Percentiles rank a stretch among this genome's conserved stretches.
These are phyloP conservation scores for Penicillium waksmanii DNA, from an alignment of 495 filamentous ascomycete species.

Conservation along the genomic window DNA sequence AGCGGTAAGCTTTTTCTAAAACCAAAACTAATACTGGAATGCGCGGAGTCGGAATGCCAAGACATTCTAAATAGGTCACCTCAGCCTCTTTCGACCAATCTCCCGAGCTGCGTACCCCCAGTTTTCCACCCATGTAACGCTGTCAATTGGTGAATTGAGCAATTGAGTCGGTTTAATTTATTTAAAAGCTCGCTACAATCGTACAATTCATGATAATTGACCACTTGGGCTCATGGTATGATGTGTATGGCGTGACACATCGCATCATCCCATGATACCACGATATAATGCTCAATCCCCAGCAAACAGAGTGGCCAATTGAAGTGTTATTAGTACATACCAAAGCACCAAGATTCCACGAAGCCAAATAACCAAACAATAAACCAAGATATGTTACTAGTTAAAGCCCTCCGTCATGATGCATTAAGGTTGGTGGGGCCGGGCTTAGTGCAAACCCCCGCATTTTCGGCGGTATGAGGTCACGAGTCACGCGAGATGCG, in stretches of 20 bases:
- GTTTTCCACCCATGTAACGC: neutral
- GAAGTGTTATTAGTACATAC: neutral
- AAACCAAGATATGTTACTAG: neutral
- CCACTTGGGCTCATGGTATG: neutral
- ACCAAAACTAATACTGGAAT: neutral
- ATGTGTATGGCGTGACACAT: neutral
- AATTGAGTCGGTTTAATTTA: neutral
- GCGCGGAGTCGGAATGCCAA: neutral
- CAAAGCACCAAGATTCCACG: neutral
- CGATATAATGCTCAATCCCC: neutral
- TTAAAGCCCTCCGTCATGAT: neutral
- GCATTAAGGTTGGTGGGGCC: conserved; percentile 30
- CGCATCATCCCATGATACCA: neutral
- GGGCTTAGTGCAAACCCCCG: conserved; percentile 24
- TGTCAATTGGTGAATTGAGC: neutral
- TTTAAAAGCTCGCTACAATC: neutral
- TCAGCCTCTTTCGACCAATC: neutral
- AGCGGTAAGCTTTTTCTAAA: too few relatives aligned
- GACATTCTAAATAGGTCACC: neutral
- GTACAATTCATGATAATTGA: neutral
- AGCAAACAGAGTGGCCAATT: too few relatives aligned
- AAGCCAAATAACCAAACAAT: neutral
- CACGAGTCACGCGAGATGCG: conserved; percentile 24
- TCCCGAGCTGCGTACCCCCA: neutral
- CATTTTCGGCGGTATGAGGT: conserved; percentile 28